Evolutionary conservation across 2,329 filamentous ascomycete species (phyloP), one percentile per base, ranked within the genome.

Genomic region (Fusarium verticillioides): DNA sequence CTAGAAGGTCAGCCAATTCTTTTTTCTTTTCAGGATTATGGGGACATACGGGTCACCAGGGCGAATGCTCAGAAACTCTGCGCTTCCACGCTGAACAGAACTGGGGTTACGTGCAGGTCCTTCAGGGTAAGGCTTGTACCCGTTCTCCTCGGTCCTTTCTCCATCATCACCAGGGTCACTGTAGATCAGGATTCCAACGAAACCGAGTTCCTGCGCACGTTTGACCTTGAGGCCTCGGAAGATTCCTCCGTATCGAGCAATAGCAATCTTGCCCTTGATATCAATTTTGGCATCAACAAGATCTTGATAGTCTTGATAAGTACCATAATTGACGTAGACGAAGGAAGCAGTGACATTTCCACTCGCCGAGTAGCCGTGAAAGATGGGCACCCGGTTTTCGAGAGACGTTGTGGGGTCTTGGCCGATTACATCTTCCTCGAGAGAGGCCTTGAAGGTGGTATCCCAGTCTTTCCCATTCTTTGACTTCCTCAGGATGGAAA

Each of bases 201-300:
- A 96, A 40, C 95, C 96, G 23, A 97, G 86, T 76, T 98, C 94
- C 81, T 97, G 93, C 4, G 96, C 96, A 57, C 95, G 90, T 86
- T 97, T 97, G 63, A 98, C 90, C 82, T 98, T 98, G 71, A 98
- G 87, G 2, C 95, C 96, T 60, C 96, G 89, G 85, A 98, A 97
- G 69, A 96, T 91, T 50, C 89, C 87, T 21, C 96, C 96, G 80
- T 98, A 98, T 78, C 93, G 95, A 47, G 89, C 92, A 69, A 98
- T 85, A 4, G 94, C 95, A 75, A 98, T 96, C 83, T 97, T 97
- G 53, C 95, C 96, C 74, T 91, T 81, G 44, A 98, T 84, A 65
- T 88, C 91, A 64, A 98, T 83, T 73, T 94, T 94, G 42, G 93
- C 92, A 43, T 90, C 87, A 47, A 92, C 79, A 19, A 98, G 87